Base-by-base conservation (phyloP, 1,139 yeast genomes). In the Pichia sp. region DNA sequence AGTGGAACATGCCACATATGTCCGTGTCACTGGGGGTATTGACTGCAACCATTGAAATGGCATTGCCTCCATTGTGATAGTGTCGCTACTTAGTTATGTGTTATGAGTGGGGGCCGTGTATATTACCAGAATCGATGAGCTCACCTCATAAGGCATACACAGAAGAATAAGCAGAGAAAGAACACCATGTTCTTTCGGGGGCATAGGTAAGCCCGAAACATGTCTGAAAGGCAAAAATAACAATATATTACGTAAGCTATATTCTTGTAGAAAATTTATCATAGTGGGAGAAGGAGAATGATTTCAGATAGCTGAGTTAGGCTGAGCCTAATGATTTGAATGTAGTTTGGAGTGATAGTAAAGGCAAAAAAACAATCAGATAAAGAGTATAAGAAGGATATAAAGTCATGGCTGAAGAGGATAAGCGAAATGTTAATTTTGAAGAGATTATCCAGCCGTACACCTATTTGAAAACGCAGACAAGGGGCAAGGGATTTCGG, bases 401-500 rank as follows among this genome's bases (percentile, higher is more conserved):
- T 2, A 19, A 32, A 34, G 38, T 34, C 38, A 34, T 34, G 38
- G 38, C 8, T 10, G 38, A 34, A 34, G 11, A 34, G n/a, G n/a
- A 34, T 8, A 13, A 11, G 8, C 32, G 10, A 7, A 48, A 32
- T 5, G 44, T 29, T n/a, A 13, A n/a, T n/a, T 10, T 30, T 5
- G 23, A 50, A 1, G 32, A 36, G 8, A 43, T 50, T 13, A 44
- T 52, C n/a, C 19, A 34, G 15, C 89, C 90, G 0, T 84, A 75
- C 63, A 62, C 69, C 8, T 82, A 84, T 61, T 72, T 84, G 7
- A 70, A 72, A 30, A 65, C 72, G 19, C 74, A 75, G 43, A 65
- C 67, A 2, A 78, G 80, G 4, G 89, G 89, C 11, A 84, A 84
- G 64, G 79, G 81, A 52, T 67, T 84, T 56, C 71, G 89, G 43